Percentiles rank a stretch among this genome's conserved stretches.
These are phyloP conservation scores for Trichophyton verrucosum DNA, from an alignment of 2,329 filamentous ascomycete genomes.

Conservation along the genomic window DNA sequence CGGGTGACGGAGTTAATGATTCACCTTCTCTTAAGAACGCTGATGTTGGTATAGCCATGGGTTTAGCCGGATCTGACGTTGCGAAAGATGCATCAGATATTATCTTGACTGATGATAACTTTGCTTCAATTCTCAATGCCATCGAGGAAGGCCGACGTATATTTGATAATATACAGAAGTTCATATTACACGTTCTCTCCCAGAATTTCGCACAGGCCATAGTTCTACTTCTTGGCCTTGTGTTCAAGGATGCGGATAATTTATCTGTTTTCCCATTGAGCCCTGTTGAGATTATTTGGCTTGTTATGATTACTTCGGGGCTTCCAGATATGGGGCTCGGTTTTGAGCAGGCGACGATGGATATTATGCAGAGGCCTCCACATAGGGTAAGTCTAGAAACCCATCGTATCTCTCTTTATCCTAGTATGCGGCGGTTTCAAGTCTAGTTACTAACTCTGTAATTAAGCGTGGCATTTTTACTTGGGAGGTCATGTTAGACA, in stretches of 20 bases:
- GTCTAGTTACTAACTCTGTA: background rate
- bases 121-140: constrained; percentile 71
- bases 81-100: constrained; percentile 58
- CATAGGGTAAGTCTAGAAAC: constrained; percentile 38
- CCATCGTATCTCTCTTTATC: too few relatives aligned
- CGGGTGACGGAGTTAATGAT: constrained; percentile 78
- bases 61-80: constrained; percentile 65
- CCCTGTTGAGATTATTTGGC: constrained; percentile 80
- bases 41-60: constrained; percentile 84
- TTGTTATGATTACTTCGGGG: constrained; percentile 83
- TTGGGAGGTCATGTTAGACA: constrained; percentile 62
- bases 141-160: constrained; percentile 74
- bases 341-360: constrained; percentile 59
- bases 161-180: constrained; percentile 84
- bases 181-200: constrained; percentile 64
- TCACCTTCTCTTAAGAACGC: constrained; percentile 67
- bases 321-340: constrained; percentile 80
- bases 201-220: constrained; percentile 77
- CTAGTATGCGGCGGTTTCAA: background rate
- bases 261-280: constrained; percentile 76
- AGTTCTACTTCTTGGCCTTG: constrained; percentile 66
- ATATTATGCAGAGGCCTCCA: constrained; percentile 69
- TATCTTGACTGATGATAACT: constrained; percentile 30
- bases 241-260: constrained; percentile 57
- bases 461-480: constrained; percentile 53